Percentiles rank a stretch among this genome's conserved stretches.
These are phyloP conservation scores for Pyrrhoderma noxium DNA, from an alignment of 1,284 basidiomycete species.

Conservation along the genomic window DNA sequence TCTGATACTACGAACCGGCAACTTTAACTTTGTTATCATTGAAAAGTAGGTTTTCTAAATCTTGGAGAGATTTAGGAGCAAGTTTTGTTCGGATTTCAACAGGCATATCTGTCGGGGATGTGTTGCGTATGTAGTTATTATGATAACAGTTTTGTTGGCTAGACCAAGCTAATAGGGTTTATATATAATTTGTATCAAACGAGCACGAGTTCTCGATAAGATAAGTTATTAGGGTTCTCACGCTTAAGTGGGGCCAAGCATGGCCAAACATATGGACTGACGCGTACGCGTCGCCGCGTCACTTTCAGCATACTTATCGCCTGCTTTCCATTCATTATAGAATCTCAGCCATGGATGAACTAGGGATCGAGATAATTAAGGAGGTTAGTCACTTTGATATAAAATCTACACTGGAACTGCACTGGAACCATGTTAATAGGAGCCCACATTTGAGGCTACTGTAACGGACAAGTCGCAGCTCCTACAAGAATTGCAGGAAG, in stretches of 20 bases:
- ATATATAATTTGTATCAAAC: not conserved
- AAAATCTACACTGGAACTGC: not conserved
- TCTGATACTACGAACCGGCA: constrained; percentile 12
- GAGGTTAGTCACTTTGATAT: constrained; percentile 46
- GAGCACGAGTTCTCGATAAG: not conserved
- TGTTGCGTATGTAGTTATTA: not conserved
- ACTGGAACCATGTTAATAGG: constrained; percentile 40
- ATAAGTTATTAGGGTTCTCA: not conserved
- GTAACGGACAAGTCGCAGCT: constrained; percentile 84
- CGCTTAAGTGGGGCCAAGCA: constrained; percentile 8
- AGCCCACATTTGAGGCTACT: constrained; percentile 84
- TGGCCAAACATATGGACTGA: constrained; percentile 9
- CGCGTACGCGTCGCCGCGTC: constrained; percentile 19
- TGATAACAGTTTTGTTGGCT: not conserved
- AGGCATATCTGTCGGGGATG: constrained; percentile 2
- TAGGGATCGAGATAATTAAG: constrained; percentile 79
- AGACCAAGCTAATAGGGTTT: not conserved
- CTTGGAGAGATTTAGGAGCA: constrained; percentile 10
- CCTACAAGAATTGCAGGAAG: constrained; percentile 80
- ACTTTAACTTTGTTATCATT: constrained; percentile 16
- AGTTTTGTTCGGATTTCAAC: constrained; percentile 3
- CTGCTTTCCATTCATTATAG: constrained; percentile 22
- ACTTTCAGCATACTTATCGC: constrained; percentile 4
- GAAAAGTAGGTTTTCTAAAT: constrained; percentile 9
- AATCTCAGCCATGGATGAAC: constrained; percentile 54